These are phyloP conservation scores for Fusarium sp. DNA, from an alignment of 2,329 filamentous ascomycete genomes.

Conservation along the genomic window DNA sequence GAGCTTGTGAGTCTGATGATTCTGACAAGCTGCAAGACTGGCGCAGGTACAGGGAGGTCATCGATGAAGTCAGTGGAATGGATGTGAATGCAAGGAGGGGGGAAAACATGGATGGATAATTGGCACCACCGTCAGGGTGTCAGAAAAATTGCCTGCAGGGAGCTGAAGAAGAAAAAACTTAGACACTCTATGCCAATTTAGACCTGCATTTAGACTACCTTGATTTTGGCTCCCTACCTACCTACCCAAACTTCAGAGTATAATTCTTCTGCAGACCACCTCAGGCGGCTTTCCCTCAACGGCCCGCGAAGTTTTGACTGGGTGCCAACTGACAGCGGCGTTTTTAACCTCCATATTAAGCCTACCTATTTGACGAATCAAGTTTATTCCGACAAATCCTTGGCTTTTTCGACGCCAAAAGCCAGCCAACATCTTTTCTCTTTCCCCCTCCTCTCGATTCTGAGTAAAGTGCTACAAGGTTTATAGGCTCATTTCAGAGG, in stretches of 20 bases:
- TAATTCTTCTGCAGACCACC: not conserved
- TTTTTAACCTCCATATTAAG: slow-evolving; percentile 13
- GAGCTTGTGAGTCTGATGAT: slow-evolving; percentile 21
- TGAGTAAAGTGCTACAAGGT: not conserved
- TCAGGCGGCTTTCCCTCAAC: slow-evolving; percentile 24
- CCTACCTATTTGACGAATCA: slow-evolving; percentile 19
- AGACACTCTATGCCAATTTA: not conserved
- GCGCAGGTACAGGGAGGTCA: slow-evolving; percentile 40
- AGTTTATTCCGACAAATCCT: slow-evolving; percentile 26
- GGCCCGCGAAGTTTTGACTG: slow-evolving; percentile 37
- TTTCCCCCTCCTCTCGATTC: slow-evolving; percentile 15
- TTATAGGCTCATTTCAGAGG: not conserved
- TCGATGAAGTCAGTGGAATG: slow-evolving; percentile 36
- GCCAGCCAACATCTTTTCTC: slow-evolving; percentile 8
- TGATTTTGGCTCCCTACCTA: not conserved
- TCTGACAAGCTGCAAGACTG: slow-evolving; percentile 37
- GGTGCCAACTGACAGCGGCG: slow-evolving; percentile 31
- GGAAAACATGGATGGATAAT: slow-evolving; percentile 18
- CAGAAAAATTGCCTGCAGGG: not conserved
- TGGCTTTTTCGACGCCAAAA: slow-evolving; percentile 4
- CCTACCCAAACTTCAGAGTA: not conserved
- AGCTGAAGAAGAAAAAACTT: not conserved
- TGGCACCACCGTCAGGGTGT: slow-evolving; percentile 24
- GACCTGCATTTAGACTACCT: not conserved
- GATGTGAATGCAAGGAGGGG: slow-evolving; percentile 9